phyloP scores from a whole-genome alignment of 2,329 filamentous ascomycete species.

The Fragosphaeria purpurea region DNA sequence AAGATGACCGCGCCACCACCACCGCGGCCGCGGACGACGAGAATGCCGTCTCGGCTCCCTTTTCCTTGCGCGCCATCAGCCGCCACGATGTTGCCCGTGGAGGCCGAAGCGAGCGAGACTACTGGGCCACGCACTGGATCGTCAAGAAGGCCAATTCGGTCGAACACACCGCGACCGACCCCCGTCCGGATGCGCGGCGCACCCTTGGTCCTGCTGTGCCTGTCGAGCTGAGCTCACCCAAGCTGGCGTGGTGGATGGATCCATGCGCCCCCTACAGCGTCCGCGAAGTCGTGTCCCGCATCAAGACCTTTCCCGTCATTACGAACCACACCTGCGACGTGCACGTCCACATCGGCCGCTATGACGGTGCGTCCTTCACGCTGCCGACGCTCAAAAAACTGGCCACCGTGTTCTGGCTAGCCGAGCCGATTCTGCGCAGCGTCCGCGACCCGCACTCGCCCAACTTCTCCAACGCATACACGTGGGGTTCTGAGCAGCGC shows the following conservation, averaged over 20 bases:
- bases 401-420: constrained; percentile 26
- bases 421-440: constrained; percentile 25
- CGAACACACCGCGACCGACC: constrained; percentile 18
- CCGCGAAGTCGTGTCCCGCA: constrained; percentile 16
- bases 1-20: background rate
- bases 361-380: constrained; percentile 22
- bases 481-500: constrained; percentile 26
- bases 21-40: background rate
- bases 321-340: constrained; percentile 29
- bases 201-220: constrained; percentile 23
- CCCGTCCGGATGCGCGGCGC: constrained; percentile 3
- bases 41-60: background rate
- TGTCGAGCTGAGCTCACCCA: constrained; percentile 28
- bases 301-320: constrained; percentile 14
- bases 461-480: constrained; percentile 27
- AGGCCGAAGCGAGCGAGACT: constrained; percentile 19
- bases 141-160: constrained; percentile 32
- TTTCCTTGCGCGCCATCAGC: constrained; percentile 17
- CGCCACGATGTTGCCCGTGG: constrained; percentile 16
- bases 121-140: constrained; percentile 28
- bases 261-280: constrained; percentile 12
- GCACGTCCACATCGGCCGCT: constrained; percentile 28
- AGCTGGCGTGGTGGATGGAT: constrained; percentile 21
- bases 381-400: constrained; percentile 25
- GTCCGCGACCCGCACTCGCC: constrained; percentile 27